Evolutionary conservation across 2,329 filamentous ascomycete species (phyloP), one percentile per base, ranked within the genome.

Genomic region (Bipolaris bicolor): DNA sequence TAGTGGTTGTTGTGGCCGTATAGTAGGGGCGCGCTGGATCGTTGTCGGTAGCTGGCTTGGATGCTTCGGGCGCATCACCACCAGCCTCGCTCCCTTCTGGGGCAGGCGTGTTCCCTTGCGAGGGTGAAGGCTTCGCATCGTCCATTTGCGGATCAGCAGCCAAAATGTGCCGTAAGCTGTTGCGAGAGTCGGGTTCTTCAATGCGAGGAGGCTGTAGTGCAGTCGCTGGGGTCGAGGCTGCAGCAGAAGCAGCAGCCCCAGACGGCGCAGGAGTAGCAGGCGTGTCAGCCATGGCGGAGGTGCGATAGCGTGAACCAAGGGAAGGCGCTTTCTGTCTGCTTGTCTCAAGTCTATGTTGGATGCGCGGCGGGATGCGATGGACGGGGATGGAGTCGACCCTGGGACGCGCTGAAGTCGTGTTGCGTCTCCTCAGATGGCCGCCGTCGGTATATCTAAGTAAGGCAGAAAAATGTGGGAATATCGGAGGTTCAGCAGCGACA

Each of bases 1-100:
- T 86, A 48, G 79, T 81, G 2, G 79, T 79, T 3, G 80, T 79
- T 13, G 78, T 82, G 6, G 80, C 79, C n/a, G 79, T 81, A 68
- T 82, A 81, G 65, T 76, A 69, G 26, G 77, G 71, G 29, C 62
- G 60, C 53, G 60, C 52, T 18, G 64, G 53, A 26, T 75, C 70
- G 46, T 61, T 52, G 24, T 73, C 72, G 59, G 62, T 62, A 33
- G 64, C 65, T 11, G 65, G 58, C 64, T 71, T 70, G 53, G 67
- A 58, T 36, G 62, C 63, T 36, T 74, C 70, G 34, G 62, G 62
- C 29, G 57, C 66, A 43, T 72, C 72, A 40, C 69, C 65, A 41
- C 60, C 64, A 43, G 65, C 62, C 33, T 76, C 74, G 57, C 64
- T 69, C 29, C 73, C 74, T 39, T 76, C 75, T 36, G 69, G 64